phyloP scores from a whole-genome alignment of 441 rosid genomes.

The Biscutella laevigata region DNA sequence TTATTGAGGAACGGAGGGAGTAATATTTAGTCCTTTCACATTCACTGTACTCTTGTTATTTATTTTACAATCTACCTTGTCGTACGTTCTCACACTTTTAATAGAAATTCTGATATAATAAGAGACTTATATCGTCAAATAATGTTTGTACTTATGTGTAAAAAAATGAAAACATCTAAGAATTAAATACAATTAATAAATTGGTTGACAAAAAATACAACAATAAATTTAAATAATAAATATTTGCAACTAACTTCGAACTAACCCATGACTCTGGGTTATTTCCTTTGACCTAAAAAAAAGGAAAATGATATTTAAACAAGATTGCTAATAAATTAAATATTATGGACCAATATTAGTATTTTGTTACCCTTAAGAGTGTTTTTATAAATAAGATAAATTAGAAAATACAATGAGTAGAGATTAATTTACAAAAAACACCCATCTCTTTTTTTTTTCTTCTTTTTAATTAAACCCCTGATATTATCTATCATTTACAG shows the following conservation, averaged over 20 bases:
- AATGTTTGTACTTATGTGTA: too few relatives aligned
- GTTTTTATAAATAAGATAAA: neutral
- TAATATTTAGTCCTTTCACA: too few relatives aligned
- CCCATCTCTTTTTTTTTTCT: neutral
- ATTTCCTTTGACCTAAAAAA: neutral
- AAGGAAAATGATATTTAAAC: neutral
- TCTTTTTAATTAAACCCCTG: neutral
- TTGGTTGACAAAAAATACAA: neutral
- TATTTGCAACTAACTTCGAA: slow-evolving; percentile 13
- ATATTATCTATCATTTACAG: slow-evolving; percentile 39
- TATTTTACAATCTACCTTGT: too few relatives aligned
- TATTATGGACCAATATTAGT: neutral
- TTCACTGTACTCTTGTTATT: too few relatives aligned
- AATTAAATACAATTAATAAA: too few relatives aligned
- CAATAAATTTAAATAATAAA: neutral
- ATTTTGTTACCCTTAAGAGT: neutral
- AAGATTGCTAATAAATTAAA: neutral
- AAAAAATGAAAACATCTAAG: neutral
- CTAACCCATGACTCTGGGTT: slow-evolving; percentile 6
- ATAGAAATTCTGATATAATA: too few relatives aligned
- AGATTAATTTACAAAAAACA: neutral
- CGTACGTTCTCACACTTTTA: too few relatives aligned
- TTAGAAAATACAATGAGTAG: neutral
- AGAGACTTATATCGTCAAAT: too few relatives aligned
- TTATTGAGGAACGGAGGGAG: too few relatives aligned